Percentiles rank a stretch among this genome's conserved stretches.
phyloP scores from a whole-genome alignment of 2,329 filamentous ascomycete species.

The Ophioceras dolichostomum region DNA sequence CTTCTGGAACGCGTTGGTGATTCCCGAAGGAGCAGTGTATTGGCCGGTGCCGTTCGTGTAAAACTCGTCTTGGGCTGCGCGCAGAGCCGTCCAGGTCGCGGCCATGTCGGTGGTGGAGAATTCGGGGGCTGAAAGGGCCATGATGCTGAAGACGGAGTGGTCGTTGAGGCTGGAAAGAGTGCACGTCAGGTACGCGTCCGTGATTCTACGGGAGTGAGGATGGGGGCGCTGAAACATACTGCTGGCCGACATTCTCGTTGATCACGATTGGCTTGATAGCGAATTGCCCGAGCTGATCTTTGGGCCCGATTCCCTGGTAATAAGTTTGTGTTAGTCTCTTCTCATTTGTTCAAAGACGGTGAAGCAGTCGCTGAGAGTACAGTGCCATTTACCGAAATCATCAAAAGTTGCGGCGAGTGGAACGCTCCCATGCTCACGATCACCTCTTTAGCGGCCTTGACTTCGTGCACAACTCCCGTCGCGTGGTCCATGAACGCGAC shows the following conservation, averaged over 20 bases:
- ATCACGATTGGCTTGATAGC: constrained; percentile 41
- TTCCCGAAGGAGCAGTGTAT: constrained; percentile 3
- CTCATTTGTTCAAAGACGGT: too few relatives aligned
- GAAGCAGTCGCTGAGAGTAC: not conserved
- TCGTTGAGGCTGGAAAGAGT: constrained; percentile 11
- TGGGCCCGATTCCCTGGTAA: constrained; percentile 41
- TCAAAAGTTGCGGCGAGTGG: constrained; percentile 37
- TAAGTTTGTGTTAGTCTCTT: too few relatives aligned
- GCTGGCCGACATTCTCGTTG: constrained; percentile 47
- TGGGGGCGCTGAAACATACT: not conserved
- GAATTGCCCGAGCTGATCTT: constrained; percentile 35
- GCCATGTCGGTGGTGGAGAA: constrained; percentile 12
- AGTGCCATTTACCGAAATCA: constrained; percentile 16
- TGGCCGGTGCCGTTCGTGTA: not conserved
- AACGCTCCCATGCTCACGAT: constrained; percentile 36
- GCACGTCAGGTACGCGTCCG: not conserved
- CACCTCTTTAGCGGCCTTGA: constrained; percentile 23
- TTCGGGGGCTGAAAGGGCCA: constrained; percentile 11
- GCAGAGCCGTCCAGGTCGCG: constrained; percentile 8
- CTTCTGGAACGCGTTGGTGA: constrained; percentile 3
- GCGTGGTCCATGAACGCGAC: constrained; percentile 12
- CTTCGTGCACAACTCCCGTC: constrained; percentile 5
- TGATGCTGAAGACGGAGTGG: constrained; percentile 16
- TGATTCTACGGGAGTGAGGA: not conserved
- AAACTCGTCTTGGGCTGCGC: constrained; percentile 11